A percentile compares a stretch with the other conserved stretches of the same genome.
Conservation (phyloP, 768 basidiomycete genomes). For the Lactarius vividus region DNA sequence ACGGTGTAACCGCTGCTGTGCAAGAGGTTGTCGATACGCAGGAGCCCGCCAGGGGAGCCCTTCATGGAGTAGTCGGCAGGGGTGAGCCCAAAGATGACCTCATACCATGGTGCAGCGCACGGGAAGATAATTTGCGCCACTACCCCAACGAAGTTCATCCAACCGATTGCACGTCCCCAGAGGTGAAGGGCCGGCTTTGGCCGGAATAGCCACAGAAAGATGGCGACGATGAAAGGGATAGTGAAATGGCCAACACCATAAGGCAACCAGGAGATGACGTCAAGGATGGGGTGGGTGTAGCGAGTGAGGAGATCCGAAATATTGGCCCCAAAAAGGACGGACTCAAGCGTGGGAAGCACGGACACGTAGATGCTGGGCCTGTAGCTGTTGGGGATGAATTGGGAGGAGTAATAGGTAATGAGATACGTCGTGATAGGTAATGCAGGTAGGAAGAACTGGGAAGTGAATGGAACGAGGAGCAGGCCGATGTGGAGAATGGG, state of each 20-base stretch:
- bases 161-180: constrained; percentile 88
- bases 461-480: constrained; percentile 80
- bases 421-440: constrained; percentile 86
- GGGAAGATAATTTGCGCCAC: constrained; percentile 86
- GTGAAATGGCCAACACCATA: constrained; percentile 94
- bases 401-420: constrained; percentile 80
- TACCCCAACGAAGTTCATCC: constrained; percentile 88
- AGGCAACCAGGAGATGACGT: constrained; percentile 93
- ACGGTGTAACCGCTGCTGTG: constrained; percentile 71
- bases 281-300: constrained; percentile 88
- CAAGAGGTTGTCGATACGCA: constrained; percentile 88
- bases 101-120: constrained; percentile 97
- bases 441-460: constrained; percentile 88
- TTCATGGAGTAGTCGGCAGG: constrained; percentile 91
- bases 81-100: constrained; percentile 92
- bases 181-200: constrained; percentile 74
- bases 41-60: constrained; percentile 90
- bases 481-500: constrained; percentile 66
- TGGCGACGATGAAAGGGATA: constrained; percentile 82
- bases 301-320: constrained; percentile 96
- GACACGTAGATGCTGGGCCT: constrained; percentile 88
- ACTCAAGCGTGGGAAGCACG: constrained; percentile 90
- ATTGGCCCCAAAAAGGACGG: constrained; percentile 95
- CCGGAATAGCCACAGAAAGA: constrained; percentile 87
- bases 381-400: constrained; percentile 74